phyloP scores from a whole-genome alignment of 805 yeast species.

The Metschnikowia koreensis region DNA sequence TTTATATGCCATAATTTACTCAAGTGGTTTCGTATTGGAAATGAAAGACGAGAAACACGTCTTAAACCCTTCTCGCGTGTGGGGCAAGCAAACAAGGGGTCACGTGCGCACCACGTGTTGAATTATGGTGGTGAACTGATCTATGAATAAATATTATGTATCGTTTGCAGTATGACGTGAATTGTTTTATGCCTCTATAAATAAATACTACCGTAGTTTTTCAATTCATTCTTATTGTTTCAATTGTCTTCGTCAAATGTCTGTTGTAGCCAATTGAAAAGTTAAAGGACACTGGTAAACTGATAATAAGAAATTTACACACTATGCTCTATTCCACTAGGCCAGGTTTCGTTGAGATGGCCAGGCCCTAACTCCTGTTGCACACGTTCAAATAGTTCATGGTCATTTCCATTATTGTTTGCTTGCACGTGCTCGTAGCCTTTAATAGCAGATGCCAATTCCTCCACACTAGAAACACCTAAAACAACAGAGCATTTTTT shows the following conservation, averaged over 20 bases:
- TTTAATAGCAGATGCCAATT: constrained; percentile 59
- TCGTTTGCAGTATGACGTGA: no score
- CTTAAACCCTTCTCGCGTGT: not conserved
- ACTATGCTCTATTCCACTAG: constrained; percentile 30
- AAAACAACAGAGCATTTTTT: constrained; percentile 58
- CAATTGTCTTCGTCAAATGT: no score
- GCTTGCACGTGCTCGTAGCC: constrained; percentile 39
- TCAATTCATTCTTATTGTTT: no score
- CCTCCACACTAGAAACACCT: constrained; percentile 68
- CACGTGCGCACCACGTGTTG: constrained; percentile 1
- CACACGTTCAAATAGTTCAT: constrained; percentile 43
- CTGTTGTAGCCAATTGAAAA: no score
- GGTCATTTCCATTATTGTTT: constrained; percentile 45
- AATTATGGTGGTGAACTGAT: not conserved
- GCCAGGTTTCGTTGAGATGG: constrained; percentile 68
- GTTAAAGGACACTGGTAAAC: not conserved
- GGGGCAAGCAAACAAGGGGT: not conserved
- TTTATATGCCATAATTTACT: constrained; percentile 1
- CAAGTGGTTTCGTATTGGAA: not conserved
- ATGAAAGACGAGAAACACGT: not conserved
- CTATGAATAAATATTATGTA: no score
- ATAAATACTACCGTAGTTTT: no score
- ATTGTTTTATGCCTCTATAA: no score
- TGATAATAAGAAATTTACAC: no score
- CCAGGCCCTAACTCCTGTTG: constrained; percentile 43